Evolutionary conservation across 306 rosid genomes (phyloP).

Genomic region (Hylodesmum podocarpum): DNA sequence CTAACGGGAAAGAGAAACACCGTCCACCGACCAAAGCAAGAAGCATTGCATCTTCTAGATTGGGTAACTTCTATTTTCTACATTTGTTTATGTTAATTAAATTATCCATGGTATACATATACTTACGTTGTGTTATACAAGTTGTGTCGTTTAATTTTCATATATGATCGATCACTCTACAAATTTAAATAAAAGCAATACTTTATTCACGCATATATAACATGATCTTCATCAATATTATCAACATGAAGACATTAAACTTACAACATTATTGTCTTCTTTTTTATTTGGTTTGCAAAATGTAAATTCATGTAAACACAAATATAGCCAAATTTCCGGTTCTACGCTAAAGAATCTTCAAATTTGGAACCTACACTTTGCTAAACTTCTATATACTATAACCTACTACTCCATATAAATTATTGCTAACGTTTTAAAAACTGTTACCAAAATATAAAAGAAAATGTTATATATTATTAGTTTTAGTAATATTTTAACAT

Average conservation of each 20-base stretch:
- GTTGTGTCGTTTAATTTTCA: no score
- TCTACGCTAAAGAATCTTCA: neutral
- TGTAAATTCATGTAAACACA: no score
- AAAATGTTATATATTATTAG: no score
- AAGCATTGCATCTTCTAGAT: constrained; percentile 42
- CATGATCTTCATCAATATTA: neutral
- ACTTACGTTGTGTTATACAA: neutral
- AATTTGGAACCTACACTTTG: neutral
- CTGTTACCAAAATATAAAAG: no score
- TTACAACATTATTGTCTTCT: neutral
- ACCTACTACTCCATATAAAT: no score
- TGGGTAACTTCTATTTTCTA: constrained; percentile 26
- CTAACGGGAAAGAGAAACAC: constrained; percentile 42
- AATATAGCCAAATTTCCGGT: neutral
- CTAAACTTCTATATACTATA: no score
- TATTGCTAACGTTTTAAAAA: no score
- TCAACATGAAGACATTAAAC: neutral
- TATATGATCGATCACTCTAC: no score
- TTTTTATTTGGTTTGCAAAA: neutral
- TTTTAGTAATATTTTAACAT: no score
- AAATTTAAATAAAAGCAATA: neutral
- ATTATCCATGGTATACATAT: neutral
- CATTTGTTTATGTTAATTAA: neutral
- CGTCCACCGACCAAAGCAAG: constrained; percentile 26
- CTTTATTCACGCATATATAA: neutral